Percentiles rank a stretch among this genome's conserved stretches.
phyloP scores from a whole-genome alignment of 2,329 filamentous ascomycete genomes.

The Periglandula ipomoeae region DNA sequence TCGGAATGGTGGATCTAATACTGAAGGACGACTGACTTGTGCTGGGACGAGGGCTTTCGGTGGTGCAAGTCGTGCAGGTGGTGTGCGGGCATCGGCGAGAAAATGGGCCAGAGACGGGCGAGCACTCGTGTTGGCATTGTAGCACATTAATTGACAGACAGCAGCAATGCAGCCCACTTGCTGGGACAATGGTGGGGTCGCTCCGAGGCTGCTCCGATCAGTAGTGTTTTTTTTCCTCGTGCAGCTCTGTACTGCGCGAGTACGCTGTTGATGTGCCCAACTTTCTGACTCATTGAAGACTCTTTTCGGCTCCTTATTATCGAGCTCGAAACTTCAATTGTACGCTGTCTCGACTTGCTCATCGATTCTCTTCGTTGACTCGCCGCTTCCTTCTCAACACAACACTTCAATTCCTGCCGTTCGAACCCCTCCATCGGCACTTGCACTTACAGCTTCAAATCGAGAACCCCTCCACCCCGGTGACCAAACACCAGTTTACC shows the following conservation, averaged over 20 bases:
- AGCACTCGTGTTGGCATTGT: no score
- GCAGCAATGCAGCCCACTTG: not conserved
- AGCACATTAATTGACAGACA: not conserved
- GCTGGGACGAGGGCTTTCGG: no score
- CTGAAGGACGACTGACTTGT: no score
- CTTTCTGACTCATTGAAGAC: constrained; percentile 4
- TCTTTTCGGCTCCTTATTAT: not conserved
- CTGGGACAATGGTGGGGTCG: constrained; percentile 13
- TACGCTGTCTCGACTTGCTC: not conserved
- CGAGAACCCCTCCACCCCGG: not conserved
- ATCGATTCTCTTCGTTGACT: not conserved
- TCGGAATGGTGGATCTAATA: no score
- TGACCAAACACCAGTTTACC: not conserved
- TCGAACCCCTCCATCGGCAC: not conserved
- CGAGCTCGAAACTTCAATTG: not conserved
- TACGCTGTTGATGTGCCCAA: not conserved
- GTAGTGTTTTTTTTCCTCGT: constrained; percentile 3
- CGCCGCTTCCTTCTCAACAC: not conserved
- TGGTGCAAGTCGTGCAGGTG: no score
- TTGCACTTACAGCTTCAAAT: not conserved
- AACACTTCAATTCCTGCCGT: not conserved
- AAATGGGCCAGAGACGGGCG: no score
- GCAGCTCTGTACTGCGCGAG: not conserved
- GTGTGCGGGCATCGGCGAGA: no score
- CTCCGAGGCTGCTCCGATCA: constrained; percentile 22